Evolutionary conservation across 2,329 filamentous ascomycete genomes (phyloP).

Genomic region (Diaporthe sp.): DNA sequence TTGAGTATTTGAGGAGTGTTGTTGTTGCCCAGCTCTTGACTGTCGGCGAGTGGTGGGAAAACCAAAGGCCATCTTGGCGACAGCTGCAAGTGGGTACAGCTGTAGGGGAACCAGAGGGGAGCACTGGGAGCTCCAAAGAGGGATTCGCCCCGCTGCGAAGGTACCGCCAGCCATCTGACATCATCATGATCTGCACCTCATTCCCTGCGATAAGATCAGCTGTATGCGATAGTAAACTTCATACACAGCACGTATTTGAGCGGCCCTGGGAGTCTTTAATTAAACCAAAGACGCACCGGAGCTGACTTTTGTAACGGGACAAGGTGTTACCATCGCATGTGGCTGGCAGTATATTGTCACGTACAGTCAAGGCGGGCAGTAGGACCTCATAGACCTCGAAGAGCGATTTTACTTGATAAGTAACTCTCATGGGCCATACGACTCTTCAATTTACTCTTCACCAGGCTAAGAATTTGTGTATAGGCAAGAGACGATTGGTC

Average conservation of each 20-base stretch:
- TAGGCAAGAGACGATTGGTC: not conserved
- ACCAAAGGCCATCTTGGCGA: slow-evolving; percentile 22
- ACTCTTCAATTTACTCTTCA: not conserved
- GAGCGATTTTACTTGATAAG: not conserved
- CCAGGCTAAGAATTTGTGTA: not conserved
- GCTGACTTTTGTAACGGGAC: too few relatives aligned
- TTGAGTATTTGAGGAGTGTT: slow-evolving; percentile 23
- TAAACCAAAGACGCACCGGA: too few relatives aligned
- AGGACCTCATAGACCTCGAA: too few relatives aligned
- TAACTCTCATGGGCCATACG: not conserved
- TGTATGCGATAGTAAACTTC: not conserved
- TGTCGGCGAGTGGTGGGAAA: slow-evolving; percentile 30
- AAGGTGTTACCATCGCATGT: too few relatives aligned
- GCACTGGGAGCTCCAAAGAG: slow-evolving; percentile 1
- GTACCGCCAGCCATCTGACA: slow-evolving; percentile 23
- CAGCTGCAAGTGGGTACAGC: not conserved
- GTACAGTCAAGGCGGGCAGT: too few relatives aligned
- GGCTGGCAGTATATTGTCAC: too few relatives aligned
- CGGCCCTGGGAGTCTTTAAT: not conserved
- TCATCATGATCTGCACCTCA: slow-evolving; percentile 27
- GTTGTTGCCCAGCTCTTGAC: slow-evolving; percentile 3
- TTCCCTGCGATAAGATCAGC: not conserved
- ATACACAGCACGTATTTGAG: too few relatives aligned
- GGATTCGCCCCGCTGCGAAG: not conserved
- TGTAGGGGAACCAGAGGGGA: not conserved